Base-by-base conservation (phyloP, 2,329 filamentous ascomycete genomes). In the Hypoxylon sp. region DNA sequence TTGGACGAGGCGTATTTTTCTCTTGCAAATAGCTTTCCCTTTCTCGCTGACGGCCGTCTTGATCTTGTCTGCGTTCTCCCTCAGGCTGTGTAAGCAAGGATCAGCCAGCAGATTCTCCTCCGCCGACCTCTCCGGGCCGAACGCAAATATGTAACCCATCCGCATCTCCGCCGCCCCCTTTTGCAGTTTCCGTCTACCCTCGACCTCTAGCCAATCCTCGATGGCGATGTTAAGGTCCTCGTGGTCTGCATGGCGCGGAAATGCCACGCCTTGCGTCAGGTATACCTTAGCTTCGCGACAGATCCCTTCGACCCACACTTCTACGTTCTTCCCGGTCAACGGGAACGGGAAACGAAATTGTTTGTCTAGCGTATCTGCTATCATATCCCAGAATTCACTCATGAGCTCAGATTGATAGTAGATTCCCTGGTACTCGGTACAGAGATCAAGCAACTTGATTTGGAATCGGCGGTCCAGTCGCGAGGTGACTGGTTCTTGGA, bases 171-270 rank as follows among this genome's bases (percentile, higher is more conserved):
- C n/a, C 4, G 55, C 37, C 20, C 53, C 50, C 6, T 46, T 26
- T 13, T 56, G 50, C 6, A 66, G 19, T 32, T 34, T 47, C 26
- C 48, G 55, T 22, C 59, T 49, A 26, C 65, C 65, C 34, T 63
- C 59, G 19, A 68, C 60, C 43, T 68, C 59, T 19, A 68, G 56
- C 65, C 65, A 68, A 20, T 49, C 37, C 24, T 68, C 66, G 47
- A 64, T 68, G 15, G 60, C 66, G 22, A 50, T 61, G 30, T 66
- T 54, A 26, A 67, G 63, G 3, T 52, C 62, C 43, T 66, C 66
- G 20, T 24, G 30, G 32, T 41, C 53, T 8, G 50, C 56, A 11
- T 24, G 52, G 15, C 34, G 56, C 24, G 56, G 59, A 7, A 47
- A 49, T 19, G 60, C 63, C 20, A 54, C 30, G 4, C 62, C 56